Base-by-base conservation (phyloP, 2,329 filamentous ascomycete species). In the Curvularia spicifera region DNA sequence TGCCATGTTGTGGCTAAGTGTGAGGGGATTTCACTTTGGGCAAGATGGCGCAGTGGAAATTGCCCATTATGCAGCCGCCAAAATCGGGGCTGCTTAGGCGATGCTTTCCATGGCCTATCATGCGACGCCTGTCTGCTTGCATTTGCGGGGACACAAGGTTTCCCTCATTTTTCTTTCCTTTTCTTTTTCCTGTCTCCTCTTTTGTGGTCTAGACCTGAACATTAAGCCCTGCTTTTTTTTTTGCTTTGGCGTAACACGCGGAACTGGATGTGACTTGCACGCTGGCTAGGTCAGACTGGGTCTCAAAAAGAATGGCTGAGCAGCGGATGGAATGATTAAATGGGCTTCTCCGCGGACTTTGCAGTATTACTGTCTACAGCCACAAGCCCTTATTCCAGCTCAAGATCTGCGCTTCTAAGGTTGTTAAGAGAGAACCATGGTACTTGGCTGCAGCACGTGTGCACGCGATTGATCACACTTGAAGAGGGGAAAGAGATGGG, bases 41-140 rank as follows among this genome's bases (percentile, higher is more conserved):
- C 12, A 43, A 12, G 8, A 43, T 26, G 40, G 22, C 20, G n/a
- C 13, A 26, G 40, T 13, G 20, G 39, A 20, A 13, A 42, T 24
- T 43, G 40, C 20, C 22, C 40, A 28, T 28, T 13, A 29, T 29
- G n/a, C 43, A 28, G 43, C 3, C 10, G 26, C 24, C 24, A 13
- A 45, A 24, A 28, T 18, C 13, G 13, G 24, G 18, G 12, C 18
- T 45, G 24, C 3, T 24, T 20, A 46, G 44, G 44, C 44, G 28
- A 46, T 29, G 44, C 18, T 13, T 13, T 31, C 44, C 44, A 28
- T 9, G 28, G 44, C 44, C 44, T 46, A 46, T 46, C 44, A 46
- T 9, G 4, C 40, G 2, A 24, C 40, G 40, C 5, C 5, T 12
- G 22, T 5, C 26, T 43, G 15, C 40, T 43, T 15, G 40, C 4